Conservation (phyloP, 2,329 filamentous ascomycete species). For the Pseudogymnoascus sp. region DNA sequence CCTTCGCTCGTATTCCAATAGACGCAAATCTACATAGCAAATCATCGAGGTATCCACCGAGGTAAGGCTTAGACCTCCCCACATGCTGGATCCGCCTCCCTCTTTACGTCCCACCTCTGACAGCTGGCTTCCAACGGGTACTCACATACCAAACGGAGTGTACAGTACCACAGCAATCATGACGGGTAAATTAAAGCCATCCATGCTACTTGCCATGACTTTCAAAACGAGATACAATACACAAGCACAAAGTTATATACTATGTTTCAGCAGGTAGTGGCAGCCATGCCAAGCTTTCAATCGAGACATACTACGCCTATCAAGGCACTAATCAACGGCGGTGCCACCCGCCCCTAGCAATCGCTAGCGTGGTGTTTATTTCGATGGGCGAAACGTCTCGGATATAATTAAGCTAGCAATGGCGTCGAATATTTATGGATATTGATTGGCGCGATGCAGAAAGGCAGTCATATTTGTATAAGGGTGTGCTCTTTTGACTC, state of each 20-base stretch:
- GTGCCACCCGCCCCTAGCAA: not conserved
- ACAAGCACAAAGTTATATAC: not conserved
- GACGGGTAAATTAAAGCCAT: not conserved
- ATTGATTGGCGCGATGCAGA: conserved; percentile 12
- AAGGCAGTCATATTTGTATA: conserved; percentile 11
- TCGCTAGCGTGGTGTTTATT: conserved; percentile 7
- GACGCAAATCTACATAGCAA: not conserved
- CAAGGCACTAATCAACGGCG: not conserved
- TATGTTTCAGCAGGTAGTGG: not conserved
- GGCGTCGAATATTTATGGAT: not conserved
- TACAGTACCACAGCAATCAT: not conserved
- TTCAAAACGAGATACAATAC: not conserved
- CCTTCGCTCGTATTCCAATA: not conserved
- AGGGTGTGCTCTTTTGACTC: conserved; percentile 7
- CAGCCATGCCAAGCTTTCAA: not conserved
- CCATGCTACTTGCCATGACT: not conserved
- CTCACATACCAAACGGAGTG: not conserved
- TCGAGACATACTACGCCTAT: not conserved
- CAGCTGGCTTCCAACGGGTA: not conserved
- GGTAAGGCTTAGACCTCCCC: not conserved
- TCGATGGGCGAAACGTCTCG: not conserved
- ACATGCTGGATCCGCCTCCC: not conserved
- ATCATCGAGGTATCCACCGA: not conserved
- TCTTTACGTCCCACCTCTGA: not conserved
- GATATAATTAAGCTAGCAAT: not conserved